Base-by-base conservation (phyloP, 225 moss, liverwort and hornwort genomes). In the Sphagnum contortum region DNA sequence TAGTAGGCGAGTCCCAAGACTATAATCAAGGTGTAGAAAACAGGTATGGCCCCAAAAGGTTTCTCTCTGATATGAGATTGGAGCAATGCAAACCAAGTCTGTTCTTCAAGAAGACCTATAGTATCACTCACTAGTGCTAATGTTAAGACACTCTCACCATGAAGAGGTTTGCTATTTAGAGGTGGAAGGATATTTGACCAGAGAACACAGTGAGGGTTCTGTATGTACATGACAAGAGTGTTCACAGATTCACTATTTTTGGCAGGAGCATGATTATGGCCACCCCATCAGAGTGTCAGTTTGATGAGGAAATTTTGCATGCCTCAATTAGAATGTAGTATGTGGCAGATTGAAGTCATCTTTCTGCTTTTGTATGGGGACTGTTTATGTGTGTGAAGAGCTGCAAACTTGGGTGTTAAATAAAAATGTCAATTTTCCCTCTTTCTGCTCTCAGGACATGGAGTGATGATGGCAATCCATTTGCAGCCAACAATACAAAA, bases 401-500 rank as follows among this genome's bases (percentile, higher is more conserved):
- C 84, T 55, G 68, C 78, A 56, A 81, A 73, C 66, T 45, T 80
- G 61, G 78, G 84, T 64, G 75, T 73, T 75, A 75, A 48, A 61
- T 84, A 64, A 77, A 75, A 64, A 81, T 72, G 50, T 78, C 78
- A 47, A 66, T 80, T 47, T 80, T 84, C 14, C 84, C 84, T 4
- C 75, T 84, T 69, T 81, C 84, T 64, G 70, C 75, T 71, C 75
- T 73, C 51, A 76, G 73, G 74, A 74, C 68, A 69, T 80, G 73
- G 66, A 81, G 80, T 69, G 80, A 84, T 2, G 78, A 73, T 67
- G 68, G 44, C 44, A 68, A 61, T 45, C 53, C 52, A 50, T 66
- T 48, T 73, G 47, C 49, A 49, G 75, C 44, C 62, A 11, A 45
- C 29, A 69, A 69, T 78, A 57, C 29, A 67, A n/a, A 65, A 14